Conservation (phyloP, 2,329 filamentous ascomycete species). For the Calonectria leucothoes region DNA sequence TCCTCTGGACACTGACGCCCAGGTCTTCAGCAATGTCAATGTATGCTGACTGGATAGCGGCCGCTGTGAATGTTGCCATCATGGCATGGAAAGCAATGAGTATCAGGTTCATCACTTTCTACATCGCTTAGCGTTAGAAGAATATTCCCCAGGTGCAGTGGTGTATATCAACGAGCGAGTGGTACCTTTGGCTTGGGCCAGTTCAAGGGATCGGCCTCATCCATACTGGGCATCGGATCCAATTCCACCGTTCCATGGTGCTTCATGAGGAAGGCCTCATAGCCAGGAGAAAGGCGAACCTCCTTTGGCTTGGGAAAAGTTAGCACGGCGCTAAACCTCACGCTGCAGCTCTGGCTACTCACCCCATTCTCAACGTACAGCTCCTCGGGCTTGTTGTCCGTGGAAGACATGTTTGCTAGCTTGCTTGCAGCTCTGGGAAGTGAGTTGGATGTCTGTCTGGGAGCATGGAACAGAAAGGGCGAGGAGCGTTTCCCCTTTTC, state of each 20-base stretch:
- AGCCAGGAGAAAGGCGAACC: not conserved
- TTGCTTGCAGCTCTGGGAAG: not conserved
- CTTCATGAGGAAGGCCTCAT: slow-evolving; percentile 8
- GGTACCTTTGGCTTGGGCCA: slow-evolving; percentile 14
- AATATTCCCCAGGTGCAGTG: not conserved
- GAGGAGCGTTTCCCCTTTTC: not conserved
- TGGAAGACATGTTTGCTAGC: not conserved
- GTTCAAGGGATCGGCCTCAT: slow-evolving; percentile 16
- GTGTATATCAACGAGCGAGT: too few relatives aligned
- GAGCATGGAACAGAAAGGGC: not conserved
- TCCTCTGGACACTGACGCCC: slow-evolving; percentile 57
- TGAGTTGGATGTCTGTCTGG: not conserved
- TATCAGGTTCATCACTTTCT: slow-evolving; percentile 64
- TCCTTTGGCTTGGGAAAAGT: not conserved
- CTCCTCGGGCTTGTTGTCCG: slow-evolving; percentile 20
- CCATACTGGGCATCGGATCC: slow-evolving; percentile 23
- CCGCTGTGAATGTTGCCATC: slow-evolving; percentile 67
- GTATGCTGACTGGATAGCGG: slow-evolving; percentile 66
- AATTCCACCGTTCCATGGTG: slow-evolving; percentile 12
- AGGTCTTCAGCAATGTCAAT: slow-evolving; percentile 64
- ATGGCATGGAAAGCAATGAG: slow-evolving; percentile 68
- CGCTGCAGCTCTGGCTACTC: not conserved
- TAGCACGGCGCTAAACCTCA: not conserved
- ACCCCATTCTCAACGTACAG: slow-evolving; percentile 17
- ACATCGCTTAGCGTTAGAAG: not conserved